These are phyloP conservation scores for Castanospermum australe DNA, from an alignment of 306 rosid genomes.

Conservation along the genomic window DNA sequence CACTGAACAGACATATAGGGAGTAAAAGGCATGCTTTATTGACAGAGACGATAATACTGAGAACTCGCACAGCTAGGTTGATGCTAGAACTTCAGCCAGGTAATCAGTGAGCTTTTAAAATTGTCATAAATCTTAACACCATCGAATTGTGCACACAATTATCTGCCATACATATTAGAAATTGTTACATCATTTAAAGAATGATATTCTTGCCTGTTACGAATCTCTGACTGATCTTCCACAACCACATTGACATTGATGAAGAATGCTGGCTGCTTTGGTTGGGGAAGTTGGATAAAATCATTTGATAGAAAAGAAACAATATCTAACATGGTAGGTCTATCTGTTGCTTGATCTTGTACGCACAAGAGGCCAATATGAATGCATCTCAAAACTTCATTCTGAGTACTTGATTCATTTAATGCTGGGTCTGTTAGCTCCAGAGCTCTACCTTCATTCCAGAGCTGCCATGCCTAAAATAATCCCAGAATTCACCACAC, in stretches of 20 bases:
- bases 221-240: background rate
- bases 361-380: conserved; percentile 6
- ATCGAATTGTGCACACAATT: background rate
- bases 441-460: background rate
- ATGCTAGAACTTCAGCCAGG: background rate
- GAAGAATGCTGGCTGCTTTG: conserved; percentile 9
- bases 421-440: background rate
- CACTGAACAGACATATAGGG: too few species aligned
- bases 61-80: background rate
- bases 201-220: background rate
- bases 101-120: background rate
- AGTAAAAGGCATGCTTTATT: too few species aligned
- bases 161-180: background rate
- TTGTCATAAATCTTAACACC: background rate
- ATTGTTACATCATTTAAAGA: background rate
- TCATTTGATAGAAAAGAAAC: conserved; percentile 23
- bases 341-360: background rate
- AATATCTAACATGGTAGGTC: background rate
- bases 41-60: too few species aligned
- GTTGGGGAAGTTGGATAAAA: background rate
- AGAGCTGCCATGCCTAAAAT: background rate
- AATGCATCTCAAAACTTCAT: background rate
- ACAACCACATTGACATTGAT: background rate
- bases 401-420: background rate
- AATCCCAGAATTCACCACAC: background rate